phyloP scores from a whole-genome alignment of 108 stramenopile species.

The Discostella stelligeroides region DNA sequence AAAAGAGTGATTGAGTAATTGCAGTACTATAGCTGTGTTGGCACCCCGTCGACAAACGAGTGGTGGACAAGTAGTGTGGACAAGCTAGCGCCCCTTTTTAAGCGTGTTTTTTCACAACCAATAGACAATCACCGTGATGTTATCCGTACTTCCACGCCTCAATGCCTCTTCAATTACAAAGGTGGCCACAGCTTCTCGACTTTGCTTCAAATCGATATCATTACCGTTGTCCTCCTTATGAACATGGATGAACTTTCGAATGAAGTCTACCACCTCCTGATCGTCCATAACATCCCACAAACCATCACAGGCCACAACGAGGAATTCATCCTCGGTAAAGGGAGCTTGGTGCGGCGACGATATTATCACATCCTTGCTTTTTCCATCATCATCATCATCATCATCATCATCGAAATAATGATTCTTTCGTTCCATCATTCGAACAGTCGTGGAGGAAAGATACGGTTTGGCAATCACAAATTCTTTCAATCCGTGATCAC shows the following conservation, averaged over 20 bases:
- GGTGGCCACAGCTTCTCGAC: constrained; percentile 48
- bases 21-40: too few relatives aligned
- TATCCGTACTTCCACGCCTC: constrained; percentile 75
- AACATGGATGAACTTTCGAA: constrained; percentile 30
- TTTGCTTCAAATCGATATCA: constrained; percentile 14
- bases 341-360: constrained; percentile 18
- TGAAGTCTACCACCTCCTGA: constrained; percentile 82
- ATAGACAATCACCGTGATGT: constrained; percentile 81
- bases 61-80: too few relatives aligned
- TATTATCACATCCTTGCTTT: not conserved
- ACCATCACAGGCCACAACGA: constrained; percentile 90
- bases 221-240: not conserved
- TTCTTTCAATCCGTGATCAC: constrained; percentile 90
- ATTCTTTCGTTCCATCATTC: constrained; percentile 19
- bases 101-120: constrained; percentile 55
- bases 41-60: too few relatives aligned
- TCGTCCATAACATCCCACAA: constrained; percentile 91
- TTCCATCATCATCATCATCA: constrained; percentile 1
- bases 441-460: constrained; percentile 40
- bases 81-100: too few relatives aligned
- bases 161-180: constrained; percentile 72
- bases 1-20: too few relatives aligned
- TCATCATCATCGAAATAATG: not conserved
- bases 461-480: constrained; percentile 84
- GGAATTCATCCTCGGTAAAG: constrained; percentile 56